phyloP scores from a whole-genome alignment of 352 stramenopile species.

The Globisporangium parvum region DNA sequence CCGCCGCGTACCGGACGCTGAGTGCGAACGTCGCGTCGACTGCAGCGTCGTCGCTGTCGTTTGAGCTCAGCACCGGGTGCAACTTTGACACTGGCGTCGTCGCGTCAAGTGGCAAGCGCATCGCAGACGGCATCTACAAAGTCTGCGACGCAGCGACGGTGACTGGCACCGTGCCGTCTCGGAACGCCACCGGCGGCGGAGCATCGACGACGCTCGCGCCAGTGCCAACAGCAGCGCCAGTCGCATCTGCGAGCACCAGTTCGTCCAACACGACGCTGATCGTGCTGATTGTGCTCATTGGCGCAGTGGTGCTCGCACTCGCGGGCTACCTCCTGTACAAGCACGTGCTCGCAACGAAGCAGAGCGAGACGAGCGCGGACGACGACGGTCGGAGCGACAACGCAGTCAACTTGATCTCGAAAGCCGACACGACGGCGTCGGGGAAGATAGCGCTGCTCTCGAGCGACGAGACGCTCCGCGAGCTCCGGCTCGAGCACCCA shows the following conservation, averaged over 20 bases:
- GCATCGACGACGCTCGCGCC: background rate
- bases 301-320: slow-evolving; percentile 29
- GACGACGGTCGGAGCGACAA: slow-evolving; percentile 16
- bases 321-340: slow-evolving; percentile 31
- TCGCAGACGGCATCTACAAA: slow-evolving; percentile 13
- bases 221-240: background rate
- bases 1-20: slow-evolving; percentile 4
- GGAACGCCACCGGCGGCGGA: background rate
- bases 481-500: slow-evolving; percentile 43
- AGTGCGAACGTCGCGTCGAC: slow-evolving; percentile 4
- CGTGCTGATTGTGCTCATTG: slow-evolving; percentile 41
- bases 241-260: background rate
- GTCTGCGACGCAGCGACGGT: slow-evolving; percentile 11
- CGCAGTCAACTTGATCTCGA: slow-evolving; percentile 40
- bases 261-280: slow-evolving; percentile 33
- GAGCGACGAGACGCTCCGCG: slow-evolving; percentile 53
- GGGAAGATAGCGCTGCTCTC: slow-evolving; percentile 60
- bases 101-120: slow-evolving; percentile 2
- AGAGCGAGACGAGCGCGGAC: background rate
- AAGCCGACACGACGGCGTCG: slow-evolving; percentile 25
- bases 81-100: slow-evolving; percentile 11
- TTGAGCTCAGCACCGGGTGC: slow-evolving; percentile 10
- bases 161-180: background rate
- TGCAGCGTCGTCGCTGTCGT: background rate
- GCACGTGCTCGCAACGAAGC: slow-evolving; percentile 24